Evolutionary conservation across 768 basidiomycete genomes (phyloP), one percentile per base, ranked within the genome.

Genomic region (Tubosaeta brunneosetosa): DNA sequence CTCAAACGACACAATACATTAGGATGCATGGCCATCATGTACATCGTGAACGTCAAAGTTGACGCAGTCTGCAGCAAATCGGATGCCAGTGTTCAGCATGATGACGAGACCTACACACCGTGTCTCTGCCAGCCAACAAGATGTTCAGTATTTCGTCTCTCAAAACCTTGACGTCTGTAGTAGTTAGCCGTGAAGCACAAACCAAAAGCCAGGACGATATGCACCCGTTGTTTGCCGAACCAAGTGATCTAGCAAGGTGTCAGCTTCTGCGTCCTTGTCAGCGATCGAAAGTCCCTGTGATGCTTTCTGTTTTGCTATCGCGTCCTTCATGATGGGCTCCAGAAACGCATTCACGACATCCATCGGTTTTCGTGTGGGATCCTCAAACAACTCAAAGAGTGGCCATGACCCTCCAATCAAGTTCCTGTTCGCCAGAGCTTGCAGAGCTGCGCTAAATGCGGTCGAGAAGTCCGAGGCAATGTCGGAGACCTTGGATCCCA

Each of bases 11-110:
- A 47, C 19, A 76, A 57, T n/a, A 78, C 65, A 0, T 69, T 54
- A 4, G 77, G 78, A 56, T 81, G 69, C 61, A 72, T 66, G 19
- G 77, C 66, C 34, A 82, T 70, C 56, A 75, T 65, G 61, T 81
- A 81, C 2, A 75, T 58, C 3, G 68, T 66, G 49, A 72, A 78
- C 3, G 73, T 79, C 44, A 81, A 61, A 1, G 71, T 71, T 27
- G 69, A 69, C 8, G 77, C 74, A 19, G 76, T 78, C 77, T 77
- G 27, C 9, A 7, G 29, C 44, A n/a, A 6, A 43, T 58, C 40
- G 50, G 46, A 34, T n/a, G 22, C 25, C 27, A 17, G 19, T 16
- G 29, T 5, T n/a, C 25, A 14, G 13, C 17, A 19, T 14, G 42
- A 38, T 27, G 25, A 33, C 3, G 27, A 36, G 7, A 3, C 1